Percentiles rank a stretch among this genome's conserved stretches.
Conservation (phyloP, 2,329 filamentous ascomycete genomes). For the Tolypocladium amazonense region DNA sequence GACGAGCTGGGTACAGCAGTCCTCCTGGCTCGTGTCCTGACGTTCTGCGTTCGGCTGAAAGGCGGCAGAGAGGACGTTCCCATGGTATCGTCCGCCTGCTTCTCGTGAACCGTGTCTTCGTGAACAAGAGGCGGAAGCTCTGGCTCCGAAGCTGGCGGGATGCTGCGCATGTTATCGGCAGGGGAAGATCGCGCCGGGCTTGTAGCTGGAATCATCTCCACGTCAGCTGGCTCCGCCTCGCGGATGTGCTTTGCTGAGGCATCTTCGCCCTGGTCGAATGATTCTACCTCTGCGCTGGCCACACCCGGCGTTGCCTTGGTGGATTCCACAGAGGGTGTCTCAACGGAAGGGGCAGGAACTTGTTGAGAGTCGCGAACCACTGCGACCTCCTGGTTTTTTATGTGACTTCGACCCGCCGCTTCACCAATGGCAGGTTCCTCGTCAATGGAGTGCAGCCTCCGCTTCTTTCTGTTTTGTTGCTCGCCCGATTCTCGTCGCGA, state of each 20-base stretch:
- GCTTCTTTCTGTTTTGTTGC: constrained; percentile 15
- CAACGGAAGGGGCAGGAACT: constrained; percentile 12
- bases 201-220: constrained; percentile 28
- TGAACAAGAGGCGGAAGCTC: constrained; percentile 22
- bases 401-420: background rate
- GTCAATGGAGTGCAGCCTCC: constrained; percentile 5
- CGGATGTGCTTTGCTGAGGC: background rate
- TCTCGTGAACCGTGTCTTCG: constrained; percentile 8
- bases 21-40: constrained; percentile 7
- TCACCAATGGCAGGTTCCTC: background rate
- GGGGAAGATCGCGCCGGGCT: constrained; percentile 22
- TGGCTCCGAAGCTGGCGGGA: constrained; percentile 15
- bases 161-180: constrained; percentile 10
- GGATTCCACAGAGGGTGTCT: constrained; percentile 13
- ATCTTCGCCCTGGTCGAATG: background rate
- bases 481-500: constrained; percentile 10
- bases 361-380: constrained; percentile 15
- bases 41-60: constrained; percentile 7
- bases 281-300: constrained; percentile 4
- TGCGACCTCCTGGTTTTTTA: background rate
- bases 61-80: constrained; percentile 18
- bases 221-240: constrained; percentile 9
- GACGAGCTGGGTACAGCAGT: constrained; percentile 20
- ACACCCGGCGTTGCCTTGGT: constrained; percentile 22
- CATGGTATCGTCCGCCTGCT: constrained; percentile 7